Base-by-base conservation (phyloP, 352 stramenopile species). In the Globisporangium spinosum region DNA sequence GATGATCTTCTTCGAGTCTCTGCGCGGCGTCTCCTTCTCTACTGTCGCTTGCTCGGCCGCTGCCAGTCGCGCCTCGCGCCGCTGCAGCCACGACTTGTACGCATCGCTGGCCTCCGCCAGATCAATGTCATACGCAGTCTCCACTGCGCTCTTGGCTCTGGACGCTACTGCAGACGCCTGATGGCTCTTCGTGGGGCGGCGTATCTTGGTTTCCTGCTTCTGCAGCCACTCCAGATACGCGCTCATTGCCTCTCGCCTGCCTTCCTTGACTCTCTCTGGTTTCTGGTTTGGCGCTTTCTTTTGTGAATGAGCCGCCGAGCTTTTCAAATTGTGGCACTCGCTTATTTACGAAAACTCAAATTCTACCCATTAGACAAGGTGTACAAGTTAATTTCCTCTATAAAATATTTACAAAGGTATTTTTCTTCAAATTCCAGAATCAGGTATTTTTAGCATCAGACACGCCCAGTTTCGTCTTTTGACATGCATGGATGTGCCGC, bases 191-290 rank as follows among this genome's bases (percentile, higher is more conserved):
- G 5, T 17, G 49, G 67, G 64, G 0, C 58, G 55, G 1, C 57
- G 65, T 35, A 70, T 59, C 61, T 82, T 82, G 55, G 68, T 68
- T 59, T 82, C 75, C 35, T 76, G 68, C 67, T 82, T 77, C 67
- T 74, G 66, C 45, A 82, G 67, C 75, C 75, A 89, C 62, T 72
- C 77, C 13, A 74, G 59, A 60, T 89, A 89, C 64, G 73, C 64
- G 22, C 55, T 71, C 23, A 67, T 68, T 68, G 40, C 54, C 17
- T 59, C 9, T 12, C 54, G 29, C 2, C 23, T 47, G 1, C 12
- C 3, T 45, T 45, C 12, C 12, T 45, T 45, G 38, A 1, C 45
- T 70, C 40, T 55, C 23, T 22, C 20, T 54, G 8, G 5, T 38
- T 38, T 32, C 22, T 15, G 23, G 32, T 69, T 62, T 43, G 49